Evolutionary conservation across 2,329 filamentous ascomycete genomes (phyloP).

Genomic region (Acephala macrosclerotiorum): DNA sequence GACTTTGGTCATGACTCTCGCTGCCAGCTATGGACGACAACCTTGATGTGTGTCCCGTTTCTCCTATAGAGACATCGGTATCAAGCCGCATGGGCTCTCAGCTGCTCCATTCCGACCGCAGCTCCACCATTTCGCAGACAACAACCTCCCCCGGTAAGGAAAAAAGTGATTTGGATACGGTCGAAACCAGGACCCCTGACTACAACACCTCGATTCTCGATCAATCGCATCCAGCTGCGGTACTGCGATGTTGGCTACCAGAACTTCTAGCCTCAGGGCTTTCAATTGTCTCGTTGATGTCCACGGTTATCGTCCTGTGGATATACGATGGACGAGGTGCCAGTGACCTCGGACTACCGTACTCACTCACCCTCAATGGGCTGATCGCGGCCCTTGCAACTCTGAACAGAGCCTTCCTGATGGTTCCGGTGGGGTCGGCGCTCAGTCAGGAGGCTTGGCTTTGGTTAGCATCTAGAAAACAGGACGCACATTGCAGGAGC

Average conservation of each 20-base stretch:
- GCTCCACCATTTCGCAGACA: too few species aligned
- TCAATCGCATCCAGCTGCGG: neutral
- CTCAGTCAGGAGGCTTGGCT: conserved; percentile 11
- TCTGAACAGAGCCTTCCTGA: neutral
- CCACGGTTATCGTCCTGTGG: neutral
- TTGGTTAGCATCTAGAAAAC: neutral
- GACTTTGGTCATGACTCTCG: too few species aligned
- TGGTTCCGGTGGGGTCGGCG: conserved; percentile 4
- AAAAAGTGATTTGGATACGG: too few species aligned
- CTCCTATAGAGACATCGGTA: too few species aligned
- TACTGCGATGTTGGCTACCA: neutral
- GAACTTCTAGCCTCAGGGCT: neutral
- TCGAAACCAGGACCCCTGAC: too few species aligned
- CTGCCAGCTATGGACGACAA: too few species aligned
- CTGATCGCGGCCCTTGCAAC: conserved; percentile 2
- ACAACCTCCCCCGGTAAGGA: too few species aligned
- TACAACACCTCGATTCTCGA: neutral
- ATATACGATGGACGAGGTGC: neutral
- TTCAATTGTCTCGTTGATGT: neutral
- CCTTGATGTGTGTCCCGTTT: too few species aligned
- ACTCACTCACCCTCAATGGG: neutral
- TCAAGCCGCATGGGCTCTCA: too few species aligned
- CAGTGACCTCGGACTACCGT: neutral
- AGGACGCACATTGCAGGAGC: neutral
- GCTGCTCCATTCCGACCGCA: too few species aligned